A percentile compares a stretch with the other conserved stretches of the same genome.
Conservation (phyloP, 306 rosid genomes). For the Vigna hirtella region DNA sequence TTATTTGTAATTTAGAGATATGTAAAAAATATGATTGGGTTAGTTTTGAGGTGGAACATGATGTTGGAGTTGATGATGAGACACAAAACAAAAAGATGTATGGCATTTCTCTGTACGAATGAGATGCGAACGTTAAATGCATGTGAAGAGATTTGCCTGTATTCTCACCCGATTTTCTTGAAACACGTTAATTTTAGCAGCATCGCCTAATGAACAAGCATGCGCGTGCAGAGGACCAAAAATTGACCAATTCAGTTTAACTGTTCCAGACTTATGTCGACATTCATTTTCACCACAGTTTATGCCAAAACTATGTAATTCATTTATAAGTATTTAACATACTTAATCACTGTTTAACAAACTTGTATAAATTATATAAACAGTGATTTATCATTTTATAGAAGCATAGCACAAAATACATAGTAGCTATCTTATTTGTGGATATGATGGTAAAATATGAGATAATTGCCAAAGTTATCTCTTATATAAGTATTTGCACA, state of each 20-base stretch:
- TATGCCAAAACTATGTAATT: neutral
- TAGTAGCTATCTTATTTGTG: no score
- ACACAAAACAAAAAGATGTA: neutral
- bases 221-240: neutral
- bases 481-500: no score
- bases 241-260: neutral
- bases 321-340: neutral
- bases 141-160: neutral
- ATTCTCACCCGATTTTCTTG: neutral
- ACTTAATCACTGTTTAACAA: neutral
- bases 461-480: no score
- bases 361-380: no score
- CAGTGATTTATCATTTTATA: no score
- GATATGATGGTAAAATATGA: no score
- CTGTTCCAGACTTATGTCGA: neutral
- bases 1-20: no score
- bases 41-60: no score
- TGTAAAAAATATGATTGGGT: no score
- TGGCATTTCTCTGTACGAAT: neutral
- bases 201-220: neutral
- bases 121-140: neutral
- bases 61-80: no score
- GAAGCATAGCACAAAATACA: no score
- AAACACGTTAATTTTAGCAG: neutral
- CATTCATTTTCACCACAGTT: neutral